Conservation (phyloP, 305 asterid genomes). For the Fraxinus nigra region DNA sequence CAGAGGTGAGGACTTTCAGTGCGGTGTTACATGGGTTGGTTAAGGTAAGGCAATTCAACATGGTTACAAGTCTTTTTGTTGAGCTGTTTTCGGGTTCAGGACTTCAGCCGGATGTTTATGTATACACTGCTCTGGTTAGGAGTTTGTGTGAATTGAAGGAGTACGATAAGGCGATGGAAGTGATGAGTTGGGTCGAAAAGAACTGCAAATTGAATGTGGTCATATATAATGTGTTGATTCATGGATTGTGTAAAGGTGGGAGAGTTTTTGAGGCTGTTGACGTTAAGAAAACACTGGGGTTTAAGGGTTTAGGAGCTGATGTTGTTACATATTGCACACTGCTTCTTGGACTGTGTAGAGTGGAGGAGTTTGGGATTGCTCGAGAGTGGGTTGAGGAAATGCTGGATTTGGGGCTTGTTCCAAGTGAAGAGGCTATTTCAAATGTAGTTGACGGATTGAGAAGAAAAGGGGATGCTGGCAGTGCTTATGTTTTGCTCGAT, state of each 20-base stretch:
- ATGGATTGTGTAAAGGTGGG: slow-evolving; percentile 70
- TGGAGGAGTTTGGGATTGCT: slow-evolving; percentile 47
- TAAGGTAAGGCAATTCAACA: slow-evolving; percentile 51
- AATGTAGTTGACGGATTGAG: slow-evolving; percentile 75
- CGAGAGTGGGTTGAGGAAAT: slow-evolving; percentile 63
- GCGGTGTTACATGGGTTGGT: slow-evolving; percentile 61
- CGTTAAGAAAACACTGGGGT: slow-evolving; percentile 45
- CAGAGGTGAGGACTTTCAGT: slow-evolving; percentile 78
- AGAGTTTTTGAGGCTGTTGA: slow-evolving; percentile 64
- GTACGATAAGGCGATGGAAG: slow-evolving; percentile 57
- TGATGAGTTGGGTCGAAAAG: slow-evolving; percentile 48
- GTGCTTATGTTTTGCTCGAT: slow-evolving; percentile 58
- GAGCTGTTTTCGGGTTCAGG: slow-evolving; percentile 37
- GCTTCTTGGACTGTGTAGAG: slow-evolving; percentile 61
- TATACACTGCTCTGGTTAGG: slow-evolving; percentile 57
- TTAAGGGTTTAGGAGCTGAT: slow-evolving; percentile 60
- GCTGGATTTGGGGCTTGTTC: slow-evolving; percentile 59
- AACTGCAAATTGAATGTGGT: slow-evolving; percentile 53
- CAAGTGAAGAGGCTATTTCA: slow-evolving; percentile 72
- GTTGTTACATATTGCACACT: slow-evolving; percentile 69
- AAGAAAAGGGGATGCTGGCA: slow-evolving; percentile 45
- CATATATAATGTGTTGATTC: slow-evolving; percentile 71
- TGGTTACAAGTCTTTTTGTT: slow-evolving; percentile 60
- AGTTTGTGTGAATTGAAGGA: slow-evolving; percentile 72
- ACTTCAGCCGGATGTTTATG: slow-evolving; percentile 53